These are phyloP conservation scores for Alternaria dauci DNA, from an alignment of 2,329 filamentous ascomycete genomes.

Conservation along the genomic window DNA sequence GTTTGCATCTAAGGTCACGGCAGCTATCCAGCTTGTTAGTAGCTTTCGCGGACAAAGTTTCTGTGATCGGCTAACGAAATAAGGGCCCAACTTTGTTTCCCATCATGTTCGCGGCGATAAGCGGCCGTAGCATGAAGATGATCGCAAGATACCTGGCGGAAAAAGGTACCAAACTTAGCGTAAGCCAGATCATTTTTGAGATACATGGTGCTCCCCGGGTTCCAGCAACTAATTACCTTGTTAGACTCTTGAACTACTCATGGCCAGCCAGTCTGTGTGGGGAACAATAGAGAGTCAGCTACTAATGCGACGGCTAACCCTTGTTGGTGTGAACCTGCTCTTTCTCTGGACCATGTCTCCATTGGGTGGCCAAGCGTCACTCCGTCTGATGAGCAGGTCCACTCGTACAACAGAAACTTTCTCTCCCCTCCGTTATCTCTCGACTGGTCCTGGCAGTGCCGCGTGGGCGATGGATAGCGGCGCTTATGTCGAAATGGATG, in stretches of 20 bases:
- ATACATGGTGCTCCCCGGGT: too few species aligned
- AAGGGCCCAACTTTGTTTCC: constrained; percentile 50
- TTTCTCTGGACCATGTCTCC: constrained; percentile 51
- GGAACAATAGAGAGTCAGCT: constrained; percentile 49
- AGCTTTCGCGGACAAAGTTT: too few species aligned
- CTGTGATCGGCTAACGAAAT: too few species aligned
- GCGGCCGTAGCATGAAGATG: constrained; percentile 48
- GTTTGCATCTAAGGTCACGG: too few species aligned
- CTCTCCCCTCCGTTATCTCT: constrained; percentile 44
- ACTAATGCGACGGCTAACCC: constrained; percentile 37
- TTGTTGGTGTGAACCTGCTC: constrained; percentile 43
- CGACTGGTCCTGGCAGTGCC: constrained; percentile 34
- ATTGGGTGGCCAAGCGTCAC: constrained; percentile 48
- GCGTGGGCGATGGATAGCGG: too few species aligned
- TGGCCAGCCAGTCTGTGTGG: constrained; percentile 51
- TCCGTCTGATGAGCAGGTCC: constrained; percentile 36
- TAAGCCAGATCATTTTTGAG: too few species aligned
- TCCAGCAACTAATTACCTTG: constrained; percentile 3
- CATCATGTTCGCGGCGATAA: constrained; percentile 49
- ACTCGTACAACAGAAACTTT: constrained; percentile 9
- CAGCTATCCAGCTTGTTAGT: too few species aligned
- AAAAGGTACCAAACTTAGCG: constrained; percentile 41
- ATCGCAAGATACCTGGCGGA: constrained; percentile 46
- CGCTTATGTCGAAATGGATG: too few species aligned
- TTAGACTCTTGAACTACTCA: constrained; percentile 48